Base-by-base conservation (phyloP, 2,329 filamentous ascomycete genomes). In the Phoma sp. region DNA sequence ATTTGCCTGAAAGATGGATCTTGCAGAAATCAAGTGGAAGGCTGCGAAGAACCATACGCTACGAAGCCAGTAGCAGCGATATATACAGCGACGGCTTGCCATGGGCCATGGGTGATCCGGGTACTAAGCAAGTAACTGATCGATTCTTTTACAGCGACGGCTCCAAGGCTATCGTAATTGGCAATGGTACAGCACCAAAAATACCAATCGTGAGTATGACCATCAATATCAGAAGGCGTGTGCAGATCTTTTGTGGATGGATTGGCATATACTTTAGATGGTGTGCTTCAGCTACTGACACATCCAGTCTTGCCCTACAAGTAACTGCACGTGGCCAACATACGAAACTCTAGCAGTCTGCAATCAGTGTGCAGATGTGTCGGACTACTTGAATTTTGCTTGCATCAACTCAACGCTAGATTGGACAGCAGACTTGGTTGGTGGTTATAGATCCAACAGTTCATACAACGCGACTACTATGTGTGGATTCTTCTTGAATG, bases 261-360 rank as follows among this genome's bases (percentile, higher is more conserved):
- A n/a, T n/a, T n/a, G n/a, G n/a, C n/a, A n/a, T n/a, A n/a, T n/a
- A n/a, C n/a, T n/a, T n/a, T n/a, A n/a, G n/a, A n/a, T n/a, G n/a
- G n/a, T n/a, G n/a, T n/a, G n/a, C n/a, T n/a, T n/a, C n/a, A n/a
- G n/a, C n/a, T n/a, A n/a, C n/a, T n/a, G n/a, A n/a, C n/a, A n/a
- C n/a, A n/a, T n/a, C 27, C 27, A 29, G 27, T 62, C 61, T 0
- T 73, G 69, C 11, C 69, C 66, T 0, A 66, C 57, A 0, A 69
- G 62, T 4, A 71, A 70, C 7, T 73, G 70, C 10, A 66, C 62
- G 0, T 73, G 66, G 66, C 62, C 65, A 0, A 3, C 1, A 0
- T 71, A 71, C 32, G 56, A 71, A 0, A 66, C 67, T 0, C 49
- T 73, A 66, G 41, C 13, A 14, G 47, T 70, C 1, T 71, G 68